Evolutionary conservation across 2,329 filamentous ascomycete genomes (phyloP).

Genomic region (Calcarisporium arbuscula): DNA sequence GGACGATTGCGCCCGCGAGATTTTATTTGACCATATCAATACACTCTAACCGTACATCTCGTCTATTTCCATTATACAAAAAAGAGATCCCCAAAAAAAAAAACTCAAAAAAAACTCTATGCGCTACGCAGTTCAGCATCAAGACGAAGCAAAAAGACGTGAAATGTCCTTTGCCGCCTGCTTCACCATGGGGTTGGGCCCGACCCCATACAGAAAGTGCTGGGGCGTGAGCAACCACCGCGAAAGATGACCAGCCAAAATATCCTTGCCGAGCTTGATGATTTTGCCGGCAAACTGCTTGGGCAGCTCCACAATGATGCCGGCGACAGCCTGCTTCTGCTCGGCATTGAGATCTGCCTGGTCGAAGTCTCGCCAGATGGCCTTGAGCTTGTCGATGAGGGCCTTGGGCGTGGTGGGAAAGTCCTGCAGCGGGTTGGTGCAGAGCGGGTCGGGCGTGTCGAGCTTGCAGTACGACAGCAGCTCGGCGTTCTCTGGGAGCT

Average conservation of each 20-base stretch:
- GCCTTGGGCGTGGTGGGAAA: constrained; percentile 4
- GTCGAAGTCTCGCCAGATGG: constrained; percentile 6
- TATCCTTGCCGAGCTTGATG: constrained; percentile 7
- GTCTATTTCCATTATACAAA: too few species aligned
- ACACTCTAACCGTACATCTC: too few species aligned
- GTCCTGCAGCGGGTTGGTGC: constrained; percentile 5
- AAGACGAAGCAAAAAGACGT: not conserved
- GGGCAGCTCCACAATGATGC: constrained; percentile 2
- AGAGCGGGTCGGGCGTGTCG: constrained; percentile 5
- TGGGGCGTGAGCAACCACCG: constrained; percentile 7
- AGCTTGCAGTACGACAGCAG: constrained; percentile 5
- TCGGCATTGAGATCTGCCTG: constrained; percentile 4
- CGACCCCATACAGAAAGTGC: constrained; percentile 6
- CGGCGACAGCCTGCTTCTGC: constrained; percentile 2
- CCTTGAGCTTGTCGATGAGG: constrained; percentile 6
- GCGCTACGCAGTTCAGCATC: not conserved
- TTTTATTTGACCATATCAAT: too few species aligned
- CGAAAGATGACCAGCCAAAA: constrained; percentile 4
- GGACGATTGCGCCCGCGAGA: too few species aligned
- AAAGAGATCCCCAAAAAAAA: too few species aligned
- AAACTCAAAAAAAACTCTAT: too few species aligned
- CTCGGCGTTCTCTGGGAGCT: constrained; percentile 4
- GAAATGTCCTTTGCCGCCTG: constrained; percentile 2
- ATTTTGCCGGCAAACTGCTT: constrained; percentile 7
- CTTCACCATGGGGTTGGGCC: not conserved